A percentile compares a stretch with the other conserved stretches of the same genome.
Conservation (phyloP, 2,329 filamentous ascomycete genomes). For the Tolypocladium ovalisporum region DNA sequence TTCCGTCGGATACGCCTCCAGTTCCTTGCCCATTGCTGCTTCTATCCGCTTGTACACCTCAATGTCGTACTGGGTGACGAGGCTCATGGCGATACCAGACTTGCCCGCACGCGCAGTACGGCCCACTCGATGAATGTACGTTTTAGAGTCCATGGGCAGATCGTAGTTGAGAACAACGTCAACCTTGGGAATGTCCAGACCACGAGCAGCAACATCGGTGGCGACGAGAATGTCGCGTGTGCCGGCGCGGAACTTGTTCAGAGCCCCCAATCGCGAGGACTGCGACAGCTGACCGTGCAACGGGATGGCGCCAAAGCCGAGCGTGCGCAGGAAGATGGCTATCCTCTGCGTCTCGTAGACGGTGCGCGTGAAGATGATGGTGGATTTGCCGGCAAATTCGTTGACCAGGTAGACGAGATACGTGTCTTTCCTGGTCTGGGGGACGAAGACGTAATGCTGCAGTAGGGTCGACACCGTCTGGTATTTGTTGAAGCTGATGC, state of each 20-base stretch:
- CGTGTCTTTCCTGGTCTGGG: constrained; percentile 77
- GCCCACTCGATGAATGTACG: constrained; percentile 82
- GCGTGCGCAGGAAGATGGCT: constrained; percentile 67
- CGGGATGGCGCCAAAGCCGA: constrained; percentile 86
- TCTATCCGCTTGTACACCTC: constrained; percentile 77
- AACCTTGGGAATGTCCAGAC: constrained; percentile 87
- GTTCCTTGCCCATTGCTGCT: constrained; percentile 66
- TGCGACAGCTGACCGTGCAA: constrained; percentile 89
- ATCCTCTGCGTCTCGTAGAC: constrained; percentile 84
- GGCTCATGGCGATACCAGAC: constrained; percentile 65
- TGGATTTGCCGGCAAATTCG: constrained; percentile 75
- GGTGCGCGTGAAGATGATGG: constrained; percentile 85
- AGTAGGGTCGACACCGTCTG: constrained; percentile 84
- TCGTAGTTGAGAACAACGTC: constrained; percentile 83
- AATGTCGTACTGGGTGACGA: constrained; percentile 82
- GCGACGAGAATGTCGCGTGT: constrained; percentile 81
- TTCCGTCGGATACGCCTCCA: constrained; percentile 55
- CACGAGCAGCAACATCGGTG: constrained; percentile 87
- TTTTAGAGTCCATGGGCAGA: constrained; percentile 74
- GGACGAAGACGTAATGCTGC: constrained; percentile 79
- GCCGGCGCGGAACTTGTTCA: constrained; percentile 80
- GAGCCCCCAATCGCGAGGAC: constrained; percentile 70
- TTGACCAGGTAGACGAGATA: constrained; percentile 81
- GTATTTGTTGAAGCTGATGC: constrained; percentile 72
- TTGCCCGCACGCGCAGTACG: constrained; percentile 82